These are phyloP conservation scores for Asterochloris erici DNA, from an alignment of 139 green algal genomes.

Conservation along the genomic window DNA sequence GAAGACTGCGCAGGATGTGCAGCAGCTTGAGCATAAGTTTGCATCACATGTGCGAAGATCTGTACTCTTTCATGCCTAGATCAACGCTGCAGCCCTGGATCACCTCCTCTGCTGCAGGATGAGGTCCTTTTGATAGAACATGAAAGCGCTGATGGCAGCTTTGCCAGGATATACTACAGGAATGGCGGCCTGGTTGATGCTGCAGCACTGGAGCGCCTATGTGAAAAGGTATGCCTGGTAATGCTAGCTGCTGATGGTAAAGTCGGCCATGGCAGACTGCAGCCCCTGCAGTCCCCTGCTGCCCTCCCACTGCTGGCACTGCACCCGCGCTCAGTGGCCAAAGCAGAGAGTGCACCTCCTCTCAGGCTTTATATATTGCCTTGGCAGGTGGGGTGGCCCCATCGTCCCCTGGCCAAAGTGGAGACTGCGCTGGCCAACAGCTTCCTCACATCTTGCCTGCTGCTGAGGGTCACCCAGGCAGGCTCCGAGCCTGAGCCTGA, in stretches of 20 bases:
- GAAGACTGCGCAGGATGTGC: no score
- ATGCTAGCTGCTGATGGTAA: no score
- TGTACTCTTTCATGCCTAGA: no score
- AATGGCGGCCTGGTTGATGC: constrained; percentile 72
- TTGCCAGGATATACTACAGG: constrained; percentile 72
- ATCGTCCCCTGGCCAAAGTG: constrained; percentile 76
- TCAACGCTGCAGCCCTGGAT: no score
- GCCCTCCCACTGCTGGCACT: not conserved
- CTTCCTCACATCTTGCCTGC: constrained; percentile 82
- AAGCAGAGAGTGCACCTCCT: no score
- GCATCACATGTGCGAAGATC: no score
- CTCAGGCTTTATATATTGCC: not conserved
- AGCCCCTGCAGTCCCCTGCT: not conserved
- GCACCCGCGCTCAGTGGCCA: no score
- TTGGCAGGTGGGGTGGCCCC: constrained; percentile 87
- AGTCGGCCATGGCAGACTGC: not conserved
- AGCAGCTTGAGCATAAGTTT: no score
- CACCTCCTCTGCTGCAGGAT: constrained; percentile 11
- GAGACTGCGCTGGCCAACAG: constrained; percentile 82
- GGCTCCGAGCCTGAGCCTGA: not conserved
- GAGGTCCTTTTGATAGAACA: constrained; percentile 37
- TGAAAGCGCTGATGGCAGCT: constrained; percentile 43
- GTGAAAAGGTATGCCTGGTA: constrained; percentile 62
- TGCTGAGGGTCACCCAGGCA: constrained; percentile 27
- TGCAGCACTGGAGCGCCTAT: constrained; percentile 75